Percentiles rank a stretch among this genome's conserved stretches.
phyloP scores from a whole-genome alignment of 192 early-diverging fungal genomes.

The Podila epigama region DNA sequence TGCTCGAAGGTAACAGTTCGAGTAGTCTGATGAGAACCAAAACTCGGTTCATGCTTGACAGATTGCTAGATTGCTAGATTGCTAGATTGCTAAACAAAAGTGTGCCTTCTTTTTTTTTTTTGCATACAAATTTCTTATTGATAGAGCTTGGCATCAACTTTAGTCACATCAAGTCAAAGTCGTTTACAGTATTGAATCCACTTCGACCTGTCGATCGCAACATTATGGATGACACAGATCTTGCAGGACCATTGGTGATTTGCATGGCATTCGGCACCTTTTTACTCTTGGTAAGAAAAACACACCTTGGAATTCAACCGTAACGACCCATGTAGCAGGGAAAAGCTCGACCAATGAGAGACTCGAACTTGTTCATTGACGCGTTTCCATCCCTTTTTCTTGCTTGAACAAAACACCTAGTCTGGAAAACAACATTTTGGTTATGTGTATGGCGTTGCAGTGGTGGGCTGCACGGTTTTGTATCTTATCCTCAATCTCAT shows the following conservation, averaged over 20 bases:
- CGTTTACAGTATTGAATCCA: constrained; percentile 87
- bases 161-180: constrained; percentile 88
- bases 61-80: too few species aligned
- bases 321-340: too few species aligned
- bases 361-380: too few species aligned
- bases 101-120: too few species aligned
- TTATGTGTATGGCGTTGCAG: constrained; percentile 95
- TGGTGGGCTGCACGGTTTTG: constrained; percentile 86
- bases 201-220: constrained; percentile 74
- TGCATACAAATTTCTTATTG: too few species aligned
- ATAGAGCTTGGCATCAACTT: constrained; percentile 96
- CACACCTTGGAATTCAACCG: background rate
- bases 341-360: too few species aligned
- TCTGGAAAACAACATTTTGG: constrained; percentile 96
- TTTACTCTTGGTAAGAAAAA: constrained; percentile 72
- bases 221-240: constrained; percentile 96
- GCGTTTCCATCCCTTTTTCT: background rate
- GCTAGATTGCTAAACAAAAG: too few species aligned
- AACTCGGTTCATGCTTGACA: too few species aligned
- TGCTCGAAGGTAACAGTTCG: constrained; percentile 76
- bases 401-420: constrained; percentile 46
- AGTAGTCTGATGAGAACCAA: too few species aligned
- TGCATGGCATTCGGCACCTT: constrained; percentile 90
- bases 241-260: constrained; percentile 95
- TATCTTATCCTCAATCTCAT: constrained; percentile 94